Percentiles rank a stretch among this genome's conserved stretches.
phyloP scores from a whole-genome alignment of 2,329 filamentous ascomycete genomes.

The Westerdykella sp. region DNA sequence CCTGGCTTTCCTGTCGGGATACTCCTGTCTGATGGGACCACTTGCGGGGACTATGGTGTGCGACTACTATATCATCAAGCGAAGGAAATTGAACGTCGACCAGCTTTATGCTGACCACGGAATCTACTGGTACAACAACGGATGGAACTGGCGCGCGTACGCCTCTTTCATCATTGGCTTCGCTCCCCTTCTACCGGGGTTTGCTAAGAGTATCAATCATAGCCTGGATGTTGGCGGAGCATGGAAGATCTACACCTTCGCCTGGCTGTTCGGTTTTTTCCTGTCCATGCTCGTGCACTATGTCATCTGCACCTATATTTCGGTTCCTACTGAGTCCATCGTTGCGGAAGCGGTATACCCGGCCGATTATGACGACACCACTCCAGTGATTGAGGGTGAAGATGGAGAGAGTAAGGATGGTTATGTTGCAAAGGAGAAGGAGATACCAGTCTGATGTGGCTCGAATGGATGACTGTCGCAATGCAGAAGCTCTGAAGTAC shows the following conservation, averaged over 20 bases:
- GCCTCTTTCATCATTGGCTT: constrained; percentile 28
- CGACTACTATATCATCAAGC: constrained; percentile 34
- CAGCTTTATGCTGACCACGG: constrained; percentile 28
- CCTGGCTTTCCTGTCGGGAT: constrained; percentile 32
- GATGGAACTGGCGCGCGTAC: constrained; percentile 33
- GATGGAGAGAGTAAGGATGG: constrained; percentile 15
- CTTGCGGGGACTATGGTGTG: constrained; percentile 31
- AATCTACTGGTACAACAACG: constrained; percentile 31
- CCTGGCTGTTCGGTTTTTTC: constrained; percentile 40
- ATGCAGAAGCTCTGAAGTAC: not conserved
- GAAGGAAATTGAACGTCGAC: constrained; percentile 29
- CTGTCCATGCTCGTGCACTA: constrained; percentile 34
- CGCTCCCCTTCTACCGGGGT: constrained; percentile 33
- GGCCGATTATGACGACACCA: constrained; percentile 24
- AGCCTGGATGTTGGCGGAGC: constrained; percentile 36
- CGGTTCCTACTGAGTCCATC: constrained; percentile 28
- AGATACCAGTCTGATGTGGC: constrained; percentile 12
- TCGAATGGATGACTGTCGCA: not conserved
- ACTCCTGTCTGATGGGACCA: constrained; percentile 35
- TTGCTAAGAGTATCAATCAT: constrained; percentile 36
- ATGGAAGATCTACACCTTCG: constrained; percentile 41
- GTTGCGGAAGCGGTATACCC: constrained; percentile 36
- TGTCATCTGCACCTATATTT: constrained; percentile 37
- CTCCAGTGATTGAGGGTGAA: constrained; percentile 18
- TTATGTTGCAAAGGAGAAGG: constrained; percentile 22